Percentiles rank a stretch among this genome's conserved stretches.
These are phyloP conservation scores for Stemphylium vesicarium DNA, from an alignment of 2,329 filamentous ascomycete genomes.

Conservation along the genomic window DNA sequence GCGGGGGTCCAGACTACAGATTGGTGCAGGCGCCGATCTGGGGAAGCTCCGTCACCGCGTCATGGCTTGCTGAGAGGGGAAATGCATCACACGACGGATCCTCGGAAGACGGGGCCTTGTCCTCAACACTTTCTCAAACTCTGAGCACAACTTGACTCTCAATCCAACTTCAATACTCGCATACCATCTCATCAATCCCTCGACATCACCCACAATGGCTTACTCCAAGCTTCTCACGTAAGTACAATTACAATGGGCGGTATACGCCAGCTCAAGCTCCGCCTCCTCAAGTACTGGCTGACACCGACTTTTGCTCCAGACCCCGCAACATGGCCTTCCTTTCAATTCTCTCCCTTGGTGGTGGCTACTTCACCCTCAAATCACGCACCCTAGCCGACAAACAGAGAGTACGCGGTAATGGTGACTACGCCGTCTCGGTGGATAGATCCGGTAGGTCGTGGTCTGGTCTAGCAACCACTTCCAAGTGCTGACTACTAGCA, in stretches of 20 bases:
- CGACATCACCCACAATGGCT: conserved; percentile 29
- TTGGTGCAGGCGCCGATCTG: conserved; percentile 18
- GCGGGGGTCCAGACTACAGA: conserved; percentile 10
- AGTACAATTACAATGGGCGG: conserved; percentile 9
- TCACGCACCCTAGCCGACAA: conserved; percentile 37
- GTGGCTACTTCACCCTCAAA: conserved; percentile 43
- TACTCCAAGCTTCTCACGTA: conserved; percentile 42
- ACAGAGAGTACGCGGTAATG: conserved; percentile 33
- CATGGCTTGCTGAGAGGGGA: conserved; percentile 21
- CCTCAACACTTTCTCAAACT: conserved; percentile 6
- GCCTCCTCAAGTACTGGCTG: conserved; percentile 19
- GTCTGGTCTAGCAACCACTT: not conserved
- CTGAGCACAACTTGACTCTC: not conserved
- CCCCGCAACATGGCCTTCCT: conserved; percentile 42
- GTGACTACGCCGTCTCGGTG: conserved; percentile 46
- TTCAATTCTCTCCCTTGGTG: conserved; percentile 39
- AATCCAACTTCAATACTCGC: not conserved
- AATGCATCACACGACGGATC: conserved; percentile 30
- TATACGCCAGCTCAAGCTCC: conserved; percentile 1
- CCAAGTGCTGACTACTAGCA: not conserved
- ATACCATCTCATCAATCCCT: not conserved
- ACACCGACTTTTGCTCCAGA: conserved; percentile 23
- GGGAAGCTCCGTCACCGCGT: conserved; percentile 25
- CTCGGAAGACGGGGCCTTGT: not conserved
- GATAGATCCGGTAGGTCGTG: conserved; percentile 41